phyloP scores from a whole-genome alignment of 495 filamentous ascomycete species.

The Talaromyces liani region DNA sequence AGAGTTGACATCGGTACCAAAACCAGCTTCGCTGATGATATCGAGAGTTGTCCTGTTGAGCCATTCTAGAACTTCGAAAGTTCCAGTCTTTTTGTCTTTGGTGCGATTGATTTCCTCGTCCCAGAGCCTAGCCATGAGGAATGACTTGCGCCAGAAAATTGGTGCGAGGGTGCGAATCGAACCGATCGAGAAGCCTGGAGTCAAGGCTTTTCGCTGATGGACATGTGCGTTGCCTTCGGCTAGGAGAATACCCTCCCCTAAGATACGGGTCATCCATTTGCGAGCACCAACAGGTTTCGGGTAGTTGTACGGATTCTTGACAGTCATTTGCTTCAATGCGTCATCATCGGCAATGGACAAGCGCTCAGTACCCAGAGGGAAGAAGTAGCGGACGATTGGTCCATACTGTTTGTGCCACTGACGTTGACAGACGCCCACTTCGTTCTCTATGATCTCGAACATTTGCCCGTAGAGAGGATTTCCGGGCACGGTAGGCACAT shows the following conservation, averaged over 20 bases:
- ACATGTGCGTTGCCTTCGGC: constrained; percentile 37
- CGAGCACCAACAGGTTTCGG: constrained; percentile 42
- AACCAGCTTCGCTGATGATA: constrained; percentile 44
- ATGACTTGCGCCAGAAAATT: constrained; percentile 42
- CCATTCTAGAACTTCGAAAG: constrained; percentile 39
- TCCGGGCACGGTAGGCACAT: constrained; percentile 34
- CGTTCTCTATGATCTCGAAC: constrained; percentile 28
- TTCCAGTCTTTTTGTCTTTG: constrained; percentile 16
- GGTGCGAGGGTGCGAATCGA: constrained; percentile 38
- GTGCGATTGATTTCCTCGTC: constrained; percentile 24
- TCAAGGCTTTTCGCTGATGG: constrained; percentile 38
- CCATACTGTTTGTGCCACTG: constrained; percentile 34
- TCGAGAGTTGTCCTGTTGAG: constrained; percentile 42
- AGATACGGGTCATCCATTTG: constrained; percentile 42
- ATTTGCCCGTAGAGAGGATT: constrained; percentile 37
- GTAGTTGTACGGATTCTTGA: constrained; percentile 47
- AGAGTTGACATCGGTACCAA: constrained; percentile 38
- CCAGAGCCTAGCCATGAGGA: constrained; percentile 35
- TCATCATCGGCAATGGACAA: constrained; percentile 36
- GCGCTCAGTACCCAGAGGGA: constrained; percentile 35
- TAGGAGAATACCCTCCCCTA: constrained; percentile 40
- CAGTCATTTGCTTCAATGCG: constrained; percentile 40
- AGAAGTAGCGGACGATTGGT: constrained; percentile 36
- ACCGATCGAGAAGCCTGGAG: constrained; percentile 37
- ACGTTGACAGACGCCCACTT: constrained; percentile 32